Percentiles rank a stretch among this genome's conserved stretches.
Evolutionary conservation across 2,329 filamentous ascomycete genomes (phyloP).

Genomic region (Fusarium ramigenum): DNA sequence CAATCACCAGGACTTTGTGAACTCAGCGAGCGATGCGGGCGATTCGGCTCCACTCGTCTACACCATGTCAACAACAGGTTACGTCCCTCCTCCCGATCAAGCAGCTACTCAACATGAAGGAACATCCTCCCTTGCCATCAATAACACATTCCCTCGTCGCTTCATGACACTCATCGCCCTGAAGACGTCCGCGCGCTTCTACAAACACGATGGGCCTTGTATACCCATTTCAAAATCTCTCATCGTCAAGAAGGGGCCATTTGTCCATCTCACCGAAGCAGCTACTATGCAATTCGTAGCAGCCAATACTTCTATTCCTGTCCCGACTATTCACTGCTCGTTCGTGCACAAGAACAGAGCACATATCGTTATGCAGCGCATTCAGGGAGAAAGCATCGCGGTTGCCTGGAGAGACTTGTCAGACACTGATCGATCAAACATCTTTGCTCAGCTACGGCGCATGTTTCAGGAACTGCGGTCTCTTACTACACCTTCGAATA

Average conservation of each 20-base stretch:
- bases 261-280: conserved; percentile 37
- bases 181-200: conserved; percentile 42
- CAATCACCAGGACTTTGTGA: neutral
- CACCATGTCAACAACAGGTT: neutral
- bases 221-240: conserved; percentile 40
- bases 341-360: conserved; percentile 51
- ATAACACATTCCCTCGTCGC: conserved; percentile 42
- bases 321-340: conserved; percentile 32
- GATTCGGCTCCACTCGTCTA: neutral
- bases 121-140: conserved; percentile 43
- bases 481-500: neutral
- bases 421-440: neutral
- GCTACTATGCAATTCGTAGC: conserved; percentile 35
- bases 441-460: conserved; percentile 35
- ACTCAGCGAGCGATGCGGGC: accelerated
- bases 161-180: conserved; percentile 41
- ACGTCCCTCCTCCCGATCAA: neutral
- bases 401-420: conserved; percentile 24
- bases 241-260: conserved; percentile 35
- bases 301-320: conserved; percentile 33
- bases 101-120: conserved; percentile 26
- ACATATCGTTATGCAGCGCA: conserved; percentile 57
- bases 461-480: conserved; percentile 39
- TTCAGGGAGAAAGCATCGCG: neutral
- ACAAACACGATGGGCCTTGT: conserved; percentile 28